Evolutionary conservation across 2,329 filamentous ascomycete species (phyloP).

Genomic region (Botrytis paeoniae): DNA sequence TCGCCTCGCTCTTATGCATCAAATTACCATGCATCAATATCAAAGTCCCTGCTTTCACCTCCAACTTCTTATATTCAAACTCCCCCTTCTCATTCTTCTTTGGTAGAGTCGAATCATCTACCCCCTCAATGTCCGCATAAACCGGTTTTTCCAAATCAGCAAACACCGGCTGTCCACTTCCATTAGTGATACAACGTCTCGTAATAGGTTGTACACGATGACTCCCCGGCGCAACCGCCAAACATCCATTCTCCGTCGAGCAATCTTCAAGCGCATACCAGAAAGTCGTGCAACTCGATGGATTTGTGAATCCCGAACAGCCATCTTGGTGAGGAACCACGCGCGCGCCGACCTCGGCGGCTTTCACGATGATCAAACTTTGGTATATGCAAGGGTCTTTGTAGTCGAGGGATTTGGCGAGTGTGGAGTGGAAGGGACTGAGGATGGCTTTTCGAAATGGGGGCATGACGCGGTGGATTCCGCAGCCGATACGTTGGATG

Average conservation of each 20-base stretch:
- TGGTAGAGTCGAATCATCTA: not conserved
- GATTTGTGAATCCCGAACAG: conserved; percentile 9
- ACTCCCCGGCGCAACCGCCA: not conserved
- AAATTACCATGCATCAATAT: conserved; percentile 17
- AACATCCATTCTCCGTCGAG: conserved; percentile 5
- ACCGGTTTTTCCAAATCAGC: not conserved
- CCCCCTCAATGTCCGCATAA: not conserved
- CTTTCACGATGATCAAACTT: conserved; percentile 10
- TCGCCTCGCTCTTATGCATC: conserved; percentile 15
- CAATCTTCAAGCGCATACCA: conserved; percentile 12
- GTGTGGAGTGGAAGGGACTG: not conserved
- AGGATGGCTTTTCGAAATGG: not conserved
- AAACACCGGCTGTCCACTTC: not conserved
- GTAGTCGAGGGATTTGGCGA: conserved; percentile 6
- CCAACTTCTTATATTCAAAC: conserved; percentile 8
- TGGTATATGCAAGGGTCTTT: conserved; percentile 1
- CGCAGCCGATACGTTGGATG: conserved; percentile 10
- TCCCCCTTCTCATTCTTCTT: not conserved
- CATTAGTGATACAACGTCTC: not conserved
- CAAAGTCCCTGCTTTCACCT: conserved; percentile 4
- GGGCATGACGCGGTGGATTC: conserved; percentile 4
- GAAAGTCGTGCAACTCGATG: conserved; percentile 6
- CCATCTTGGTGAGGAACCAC: conserved; percentile 11
- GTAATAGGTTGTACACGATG: not conserved
- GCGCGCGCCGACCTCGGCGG: not conserved